phyloP scores from a whole-genome alignment of 202 grass and related monocot genomes.

The Alloteropsis angusta region DNA sequence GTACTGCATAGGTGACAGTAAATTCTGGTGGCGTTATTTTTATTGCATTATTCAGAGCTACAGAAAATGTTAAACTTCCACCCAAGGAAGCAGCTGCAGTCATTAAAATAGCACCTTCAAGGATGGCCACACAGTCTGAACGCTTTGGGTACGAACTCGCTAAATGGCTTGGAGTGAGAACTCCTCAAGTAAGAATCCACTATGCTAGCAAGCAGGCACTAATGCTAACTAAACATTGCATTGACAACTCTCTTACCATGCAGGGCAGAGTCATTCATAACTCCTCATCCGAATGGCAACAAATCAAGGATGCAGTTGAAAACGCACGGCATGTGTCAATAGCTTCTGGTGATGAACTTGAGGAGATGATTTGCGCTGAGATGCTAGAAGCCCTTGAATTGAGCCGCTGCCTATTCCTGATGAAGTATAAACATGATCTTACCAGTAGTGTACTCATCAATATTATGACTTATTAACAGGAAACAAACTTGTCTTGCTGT shows the following conservation, averaged over 20 bases:
- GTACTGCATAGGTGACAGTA: conserved; percentile 59
- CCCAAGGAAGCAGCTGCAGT: conserved; percentile 67
- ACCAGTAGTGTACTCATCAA: conserved; percentile 16
- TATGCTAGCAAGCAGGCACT: conserved; percentile 21
- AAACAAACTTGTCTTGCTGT: conserved; percentile 20
- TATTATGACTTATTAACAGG: not conserved
- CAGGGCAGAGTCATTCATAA: conserved; percentile 84
- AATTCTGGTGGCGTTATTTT: conserved; percentile 95
- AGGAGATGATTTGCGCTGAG: conserved; percentile 64
- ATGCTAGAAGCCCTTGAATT: conserved; percentile 87
- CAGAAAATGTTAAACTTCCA: conserved; percentile 22
- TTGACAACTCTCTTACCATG: conserved; percentile 23
- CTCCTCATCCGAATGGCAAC: conserved; percentile 73
- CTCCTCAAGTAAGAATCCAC: conserved; percentile 64
- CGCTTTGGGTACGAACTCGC: conserved; percentile 89
- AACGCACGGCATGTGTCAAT: conserved; percentile 41
- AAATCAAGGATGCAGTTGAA: conserved; percentile 86
- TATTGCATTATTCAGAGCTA: conserved; percentile 59
- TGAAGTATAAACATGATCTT: conserved; percentile 63
- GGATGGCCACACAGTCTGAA: conserved; percentile 97
- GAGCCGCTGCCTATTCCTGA: conserved; percentile 79
- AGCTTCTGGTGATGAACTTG: conserved; percentile 47
- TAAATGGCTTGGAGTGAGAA: conserved; percentile 81
- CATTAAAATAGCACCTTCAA: conserved; percentile 88
- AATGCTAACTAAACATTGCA: not conserved